Evolutionary conservation across 192 early-diverging fungal genomes (phyloP), one percentile per base, ranked within the genome.

Genomic region (Umbelopsis vinacea): DNA sequence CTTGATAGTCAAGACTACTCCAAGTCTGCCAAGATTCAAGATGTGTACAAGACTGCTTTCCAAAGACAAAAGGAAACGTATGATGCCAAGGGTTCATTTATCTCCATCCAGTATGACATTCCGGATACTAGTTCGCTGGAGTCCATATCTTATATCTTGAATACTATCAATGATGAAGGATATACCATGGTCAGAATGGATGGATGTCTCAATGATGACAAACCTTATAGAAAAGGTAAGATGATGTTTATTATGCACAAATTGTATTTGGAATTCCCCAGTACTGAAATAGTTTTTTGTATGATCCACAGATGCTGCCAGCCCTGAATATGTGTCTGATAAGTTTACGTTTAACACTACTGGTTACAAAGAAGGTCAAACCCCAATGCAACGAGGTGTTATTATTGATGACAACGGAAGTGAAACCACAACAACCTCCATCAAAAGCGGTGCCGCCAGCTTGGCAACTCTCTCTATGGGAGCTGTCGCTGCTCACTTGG

Each of bases 181-280:
- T 86, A 86, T 55, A 81, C 79, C 35, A 82, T 86, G 82, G 84
- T 86, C 11, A 80, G 84, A 12, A 50, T 86, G 68, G 84, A 86
- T 52, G 84, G 84, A 4, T 86, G 84, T 55, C 66, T 77, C 6
- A 83, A 83, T 46, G 84, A 86, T 21, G 68, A 57, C 11, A 55
- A 21, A 3, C 84, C 84, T 6, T 86, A 86, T 71, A 83, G 81
- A 55, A 83, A 86, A 69, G 75, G 78, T 79, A 74, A 52, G 46
- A 21, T 68, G 12, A 22, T 67, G 10, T 23, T 11, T 11, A 7
- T 1, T 24, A 38, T 22, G n/a, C 9, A 35, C 22, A 52, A 7
- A 0, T 37, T 46, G 47, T 68, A 46, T 10, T 72, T 37, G 14
- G n/a, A 15, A 14, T 5, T 43, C 71, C 54, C 66, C 22, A 26